A percentile compares a stretch with the other conserved stretches of the same genome.
These are phyloP conservation scores for Podaxis sp. DNA, from an alignment of 768 basidiomycete species.

Conservation along the genomic window DNA sequence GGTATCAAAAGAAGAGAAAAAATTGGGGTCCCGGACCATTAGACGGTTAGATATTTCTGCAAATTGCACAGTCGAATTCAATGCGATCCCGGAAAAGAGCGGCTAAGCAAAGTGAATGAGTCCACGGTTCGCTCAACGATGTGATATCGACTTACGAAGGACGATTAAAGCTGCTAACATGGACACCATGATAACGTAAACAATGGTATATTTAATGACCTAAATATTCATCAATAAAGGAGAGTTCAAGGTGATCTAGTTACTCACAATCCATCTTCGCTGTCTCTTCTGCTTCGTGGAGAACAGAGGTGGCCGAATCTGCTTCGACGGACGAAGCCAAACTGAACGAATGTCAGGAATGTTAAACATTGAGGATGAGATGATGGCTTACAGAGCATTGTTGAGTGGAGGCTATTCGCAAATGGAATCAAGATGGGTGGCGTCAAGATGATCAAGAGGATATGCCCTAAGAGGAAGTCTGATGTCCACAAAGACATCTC, in stretches of 20 bases:
- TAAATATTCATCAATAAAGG: slow-evolving; percentile 24
- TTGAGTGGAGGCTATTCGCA: slow-evolving; percentile 87
- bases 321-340: slow-evolving; percentile 94
- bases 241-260: slow-evolving; percentile 6
- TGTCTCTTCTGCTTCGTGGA: slow-evolving; percentile 93
- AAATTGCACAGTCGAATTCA: slow-evolving; percentile 77
- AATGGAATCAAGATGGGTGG: slow-evolving; percentile 85
- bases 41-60: slow-evolving; percentile 78
- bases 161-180: slow-evolving; percentile 79
- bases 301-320: slow-evolving; percentile 91
- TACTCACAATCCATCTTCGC: slow-evolving; percentile 79
- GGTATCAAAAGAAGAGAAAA: slow-evolving; percentile 1
- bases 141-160: slow-evolving; percentile 58
- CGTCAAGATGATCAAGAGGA: slow-evolving; percentile 86
- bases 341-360: slow-evolving; percentile 42
- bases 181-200: slow-evolving; percentile 78
- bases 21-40: slow-evolving; percentile 18
- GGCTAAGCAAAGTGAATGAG: slow-evolving; percentile 44
- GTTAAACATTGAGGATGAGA: slow-evolving; percentile 4
- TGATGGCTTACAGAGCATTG: slow-evolving; percentile 76
- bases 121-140: not conserved
- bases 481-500: slow-evolving; percentile 97
- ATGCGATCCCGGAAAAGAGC: slow-evolving; percentile 80
- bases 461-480: slow-evolving; percentile 85
- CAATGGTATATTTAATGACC: slow-evolving; percentile 82